A percentile compares a stretch with the other conserved stretches of the same genome.
Conservation (phyloP, 306 rosid species). For the Luffa acutangula region DNA sequence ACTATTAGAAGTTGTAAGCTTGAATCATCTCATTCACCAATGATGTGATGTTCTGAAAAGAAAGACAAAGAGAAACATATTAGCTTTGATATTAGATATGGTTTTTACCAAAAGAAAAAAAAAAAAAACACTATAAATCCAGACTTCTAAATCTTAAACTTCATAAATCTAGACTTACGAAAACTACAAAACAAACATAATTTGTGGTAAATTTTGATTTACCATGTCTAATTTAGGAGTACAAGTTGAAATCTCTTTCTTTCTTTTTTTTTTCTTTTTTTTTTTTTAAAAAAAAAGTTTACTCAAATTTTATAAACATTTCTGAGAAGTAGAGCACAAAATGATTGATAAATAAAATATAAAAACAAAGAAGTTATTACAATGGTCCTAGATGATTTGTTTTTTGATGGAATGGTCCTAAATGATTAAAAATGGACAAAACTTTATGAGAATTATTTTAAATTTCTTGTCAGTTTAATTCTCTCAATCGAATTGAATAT, state of each 20-base stretch:
- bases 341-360: background rate
- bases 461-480: slow-evolving; percentile 5
- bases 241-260: background rate
- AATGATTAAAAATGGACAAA: background rate
- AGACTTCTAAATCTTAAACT: no score
- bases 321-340: background rate
- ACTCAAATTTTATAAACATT: no score
- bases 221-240: background rate
- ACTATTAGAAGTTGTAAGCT: background rate
- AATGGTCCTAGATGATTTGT: background rate
- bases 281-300: no score
- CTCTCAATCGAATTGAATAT: slow-evolving; percentile 2
- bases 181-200: background rate
- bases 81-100: background rate
- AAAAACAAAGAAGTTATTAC: background rate
- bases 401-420: background rate
- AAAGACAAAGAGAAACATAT: background rate
- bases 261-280: no score
- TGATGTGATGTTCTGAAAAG: background rate
- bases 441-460: background rate
- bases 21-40: background rate
- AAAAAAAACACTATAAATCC: no score
- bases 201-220: background rate
- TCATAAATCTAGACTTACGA: background rate
- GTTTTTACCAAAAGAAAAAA: no score